phyloP scores from a whole-genome alignment of 257 asterid genomes.

The Nyctanthes arbortristis region DNA sequence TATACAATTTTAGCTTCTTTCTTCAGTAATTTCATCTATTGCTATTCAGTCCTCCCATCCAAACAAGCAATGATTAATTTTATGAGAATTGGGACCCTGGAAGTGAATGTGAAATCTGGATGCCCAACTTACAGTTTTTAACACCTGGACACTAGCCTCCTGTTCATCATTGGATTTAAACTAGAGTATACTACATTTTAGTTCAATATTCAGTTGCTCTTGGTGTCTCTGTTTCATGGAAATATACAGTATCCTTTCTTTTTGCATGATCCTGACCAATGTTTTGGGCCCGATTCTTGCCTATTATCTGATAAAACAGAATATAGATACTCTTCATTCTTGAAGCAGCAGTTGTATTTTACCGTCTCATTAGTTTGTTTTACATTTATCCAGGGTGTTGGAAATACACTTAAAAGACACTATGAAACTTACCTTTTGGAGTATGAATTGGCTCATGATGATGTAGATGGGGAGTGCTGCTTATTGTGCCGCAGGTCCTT shows the following conservation, averaged over 20 bases:
- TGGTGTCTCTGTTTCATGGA: not conserved
- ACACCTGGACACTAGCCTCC: not conserved
- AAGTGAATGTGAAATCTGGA: not conserved
- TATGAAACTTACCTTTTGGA: slow-evolving; percentile 96
- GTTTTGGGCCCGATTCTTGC: not conserved
- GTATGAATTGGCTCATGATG: slow-evolving; percentile 97
- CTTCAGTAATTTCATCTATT: not conserved
- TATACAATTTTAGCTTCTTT: not conserved
- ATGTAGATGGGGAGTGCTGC: slow-evolving; percentile 99
- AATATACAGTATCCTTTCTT: not conserved
- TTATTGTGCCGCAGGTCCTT: slow-evolving; percentile 88
- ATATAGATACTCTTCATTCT: not conserved
- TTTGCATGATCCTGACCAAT: not conserved
- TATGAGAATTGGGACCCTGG: not conserved
- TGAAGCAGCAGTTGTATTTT: not conserved
- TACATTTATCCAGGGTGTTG: slow-evolving; percentile 74
- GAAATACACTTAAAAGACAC: slow-evolving; percentile 95
- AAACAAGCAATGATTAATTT: not conserved
- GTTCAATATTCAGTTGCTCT: not conserved
- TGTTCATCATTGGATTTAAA: not conserved
- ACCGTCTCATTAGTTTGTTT: not conserved
- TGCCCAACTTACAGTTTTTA: not conserved
- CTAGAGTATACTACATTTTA: not conserved
- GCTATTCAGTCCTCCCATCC: not conserved
- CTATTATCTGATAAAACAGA: not conserved